phyloP scores from a whole-genome alignment of 1,139 yeast species.

The Geotrichum candidum region DNA sequence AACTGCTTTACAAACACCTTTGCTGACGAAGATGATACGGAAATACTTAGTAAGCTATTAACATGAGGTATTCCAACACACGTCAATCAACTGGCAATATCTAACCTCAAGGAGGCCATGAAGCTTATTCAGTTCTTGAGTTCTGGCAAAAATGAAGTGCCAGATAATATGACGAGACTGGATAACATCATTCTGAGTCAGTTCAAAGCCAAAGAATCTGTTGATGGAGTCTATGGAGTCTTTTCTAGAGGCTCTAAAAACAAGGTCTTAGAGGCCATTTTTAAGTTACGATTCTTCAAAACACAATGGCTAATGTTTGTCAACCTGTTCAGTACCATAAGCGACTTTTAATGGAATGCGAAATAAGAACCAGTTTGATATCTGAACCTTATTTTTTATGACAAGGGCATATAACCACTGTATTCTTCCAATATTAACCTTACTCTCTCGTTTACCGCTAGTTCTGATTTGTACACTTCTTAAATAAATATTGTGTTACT shows the following conservation, averaged over 20 bases:
- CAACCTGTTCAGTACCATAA: not conserved
- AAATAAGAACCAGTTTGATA: not conserved
- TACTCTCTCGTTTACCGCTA: too few species aligned
- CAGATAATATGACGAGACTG: constrained; percentile 2
- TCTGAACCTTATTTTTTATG: too few species aligned
- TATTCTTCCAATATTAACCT: too few species aligned
- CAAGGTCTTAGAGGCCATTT: constrained; percentile 2
- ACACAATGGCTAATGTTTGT: constrained; percentile 2
- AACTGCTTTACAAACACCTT: not conserved
- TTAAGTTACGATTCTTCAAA: not conserved
- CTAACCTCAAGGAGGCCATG: not conserved
- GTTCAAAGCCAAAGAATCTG: constrained; percentile 1
- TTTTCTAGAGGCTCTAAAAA: not conserved
- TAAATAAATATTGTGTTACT: too few species aligned
- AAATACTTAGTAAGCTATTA: too few species aligned
- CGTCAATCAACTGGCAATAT: not conserved
- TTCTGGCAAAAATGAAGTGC: constrained; percentile 6
- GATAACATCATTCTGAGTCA: constrained; percentile 5
- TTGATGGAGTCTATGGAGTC: constrained; percentile 1
- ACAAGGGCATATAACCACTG: too few species aligned
- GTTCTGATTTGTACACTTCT: too few species aligned
- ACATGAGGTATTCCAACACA: not conserved
- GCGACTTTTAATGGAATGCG: not conserved
- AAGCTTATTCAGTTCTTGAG: not conserved
- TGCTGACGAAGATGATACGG: not conserved